Base-by-base conservation (phyloP, 2,329 filamentous ascomycete species). In the Fusarium proliferatum region DNA sequence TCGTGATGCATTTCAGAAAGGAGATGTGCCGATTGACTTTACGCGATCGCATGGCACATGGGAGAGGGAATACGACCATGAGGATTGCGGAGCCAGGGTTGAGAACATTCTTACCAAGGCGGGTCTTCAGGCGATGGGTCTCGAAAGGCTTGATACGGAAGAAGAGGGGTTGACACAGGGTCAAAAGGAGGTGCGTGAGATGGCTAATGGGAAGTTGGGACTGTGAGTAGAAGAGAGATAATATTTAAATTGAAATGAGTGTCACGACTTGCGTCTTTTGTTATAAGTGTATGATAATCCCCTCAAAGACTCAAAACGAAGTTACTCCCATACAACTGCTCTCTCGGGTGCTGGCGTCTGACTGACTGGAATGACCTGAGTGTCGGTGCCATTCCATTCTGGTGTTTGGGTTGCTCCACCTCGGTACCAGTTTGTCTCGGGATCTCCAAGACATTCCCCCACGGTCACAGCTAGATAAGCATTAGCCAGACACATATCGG, bases 391-490 rank as follows among this genome's bases (percentile, higher is more conserved):
- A 4, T 69, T 69, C 59, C 58, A 42, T 28, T 34, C 41, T 10
- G 41, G 21, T n/a, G 52, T 34, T 15, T 53, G 41, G 16, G 46
- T 12, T 9, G 13, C 59, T 39, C 21, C 59, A 15, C 26, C n/a
- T 33, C 41, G 30, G n/a, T 69, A 69, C 67, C 67, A 69, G 9
- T 69, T 69, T 36, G 59, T 15, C 45, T 69, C 65, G 26, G 65
- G 65, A 52, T 69, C 65, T 21, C 67, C 67, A 19, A 69, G 67
- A 49, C 67, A 69, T 42, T 69, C 67, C 6, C 67, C 67, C 3
- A 69, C 65, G 5, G 67, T 69, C 1, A 69, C 67, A 19, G 59
- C 67, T 69, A 6, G 3, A 28, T 0, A 4, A 16, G 0, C 0
- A 11, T 46, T 1, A 42, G 19, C 5, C 2, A 43, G 19, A n/a